Evolutionary conservation across 2,329 filamentous ascomycete species (phyloP), one percentile per base, ranked within the genome.

Genomic region (Fusarium nanum): DNA sequence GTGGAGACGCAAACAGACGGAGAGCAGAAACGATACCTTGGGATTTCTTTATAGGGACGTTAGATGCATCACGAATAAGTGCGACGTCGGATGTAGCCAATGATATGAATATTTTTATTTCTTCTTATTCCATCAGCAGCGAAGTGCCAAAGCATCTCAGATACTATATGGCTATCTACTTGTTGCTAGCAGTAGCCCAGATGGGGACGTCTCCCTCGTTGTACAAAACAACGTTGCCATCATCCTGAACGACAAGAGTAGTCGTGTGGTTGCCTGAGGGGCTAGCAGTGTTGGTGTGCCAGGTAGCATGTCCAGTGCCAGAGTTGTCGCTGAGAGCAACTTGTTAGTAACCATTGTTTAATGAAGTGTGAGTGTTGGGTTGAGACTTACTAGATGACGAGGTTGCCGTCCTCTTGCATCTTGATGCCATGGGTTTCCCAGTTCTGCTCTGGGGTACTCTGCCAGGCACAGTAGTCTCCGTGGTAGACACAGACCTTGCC

Each of bases 401-500:
- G 42, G 32, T 60, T 60, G 1, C 57, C 57, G n/a, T 60, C 57
- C 28, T 47, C 57, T 32, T 60, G 57, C 57, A 60, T 60, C 32
- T 41, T 60, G 20, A 47, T 37, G 14, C 57, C 57, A 18, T 60
- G 41, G 11, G 20, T 8, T 6, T 60, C 9, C 20, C 32, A 30
- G n/a, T 25, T 20, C 42, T 60, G n/a, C n/a, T n/a, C n/a, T n/a
- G n/a, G n/a, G 5, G 42, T 60, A 18, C 22, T 58, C 20, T 64
- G 60, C 45, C 60, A 65, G 25, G 25, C 53, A 14, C 62, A 65
- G 13, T 48, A 9, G 6, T 56, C 52, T 4, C 40, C 47, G 6
- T 49, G 48, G 32, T 65, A 65, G 28, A 65, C 46, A 16, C 23
- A 34, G 34, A 64, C 20, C 14, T 65, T 64, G 10, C 62, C 62